Percentiles rank a stretch among this genome's conserved stretches.
Conservation (phyloP, 1,284 basidiomycete genomes). For the Coniferiporia sulphurascens region DNA sequence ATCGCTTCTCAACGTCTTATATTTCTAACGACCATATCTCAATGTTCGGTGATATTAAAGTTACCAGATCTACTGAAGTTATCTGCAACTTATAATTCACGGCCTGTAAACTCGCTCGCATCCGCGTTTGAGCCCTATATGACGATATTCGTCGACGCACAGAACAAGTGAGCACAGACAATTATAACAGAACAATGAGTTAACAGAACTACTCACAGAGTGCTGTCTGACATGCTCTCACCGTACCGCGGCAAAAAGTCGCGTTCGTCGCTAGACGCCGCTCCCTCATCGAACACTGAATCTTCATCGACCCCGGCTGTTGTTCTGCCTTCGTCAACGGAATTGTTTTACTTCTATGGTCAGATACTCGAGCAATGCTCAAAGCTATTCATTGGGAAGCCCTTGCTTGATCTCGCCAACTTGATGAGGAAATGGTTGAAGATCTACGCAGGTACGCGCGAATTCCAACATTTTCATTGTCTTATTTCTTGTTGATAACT, state of each 20-base stretch:
- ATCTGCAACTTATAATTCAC: slow-evolving; percentile 42
- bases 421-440: slow-evolving; percentile 92
- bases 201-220: slow-evolving; percentile 36
- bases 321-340: slow-evolving; percentile 90
- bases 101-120: slow-evolving; percentile 65
- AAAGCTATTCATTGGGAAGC: slow-evolving; percentile 76
- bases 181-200: not conserved
- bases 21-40: not conserved
- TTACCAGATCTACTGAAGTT: slow-evolving; percentile 58
- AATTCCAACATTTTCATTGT: not conserved
- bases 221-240: slow-evolving; percentile 76
- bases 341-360: slow-evolving; percentile 96
- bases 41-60: slow-evolving; percentile 28
- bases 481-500: slow-evolving; percentile 2
- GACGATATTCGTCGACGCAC: slow-evolving; percentile 91
- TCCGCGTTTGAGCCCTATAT: slow-evolving; percentile 91
- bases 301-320: slow-evolving; percentile 49
- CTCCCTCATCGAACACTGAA: slow-evolving; percentile 38
- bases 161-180: slow-evolving; percentile 69
- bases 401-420: slow-evolving; percentile 72
- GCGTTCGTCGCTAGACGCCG: slow-evolving; percentile 65
- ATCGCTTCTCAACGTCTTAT: not conserved
- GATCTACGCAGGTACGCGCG: slow-evolving; percentile 78
- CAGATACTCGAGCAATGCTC: slow-evolving; percentile 94
- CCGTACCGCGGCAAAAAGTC: slow-evolving; percentile 65